phyloP scores from a whole-genome alignment of 495 filamentous ascomycete genomes.

The Lepraria neglecta region DNA sequence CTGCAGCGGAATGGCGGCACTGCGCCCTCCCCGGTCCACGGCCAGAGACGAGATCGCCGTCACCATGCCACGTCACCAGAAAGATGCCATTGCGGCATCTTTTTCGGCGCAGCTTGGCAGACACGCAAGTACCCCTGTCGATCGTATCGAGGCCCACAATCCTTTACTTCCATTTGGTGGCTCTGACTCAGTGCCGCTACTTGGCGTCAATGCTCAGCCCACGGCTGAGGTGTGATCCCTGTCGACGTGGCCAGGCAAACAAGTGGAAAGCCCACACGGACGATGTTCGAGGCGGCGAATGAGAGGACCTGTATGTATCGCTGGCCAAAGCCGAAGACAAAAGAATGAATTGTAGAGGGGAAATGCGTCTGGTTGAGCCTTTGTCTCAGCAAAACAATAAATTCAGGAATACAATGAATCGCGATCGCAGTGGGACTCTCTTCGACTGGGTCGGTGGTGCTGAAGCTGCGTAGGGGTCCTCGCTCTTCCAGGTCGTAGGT shows the following conservation, averaged over 20 bases:
- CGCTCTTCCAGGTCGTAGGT: neutral
- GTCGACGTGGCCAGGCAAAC: too few relatives aligned
- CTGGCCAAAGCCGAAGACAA: neutral
- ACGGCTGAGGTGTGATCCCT: too few relatives aligned
- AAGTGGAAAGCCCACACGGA: neutral
- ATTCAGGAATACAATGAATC: too few relatives aligned
- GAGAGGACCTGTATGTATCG: neutral
- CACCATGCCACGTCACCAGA: neutral
- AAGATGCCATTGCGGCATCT: neutral
- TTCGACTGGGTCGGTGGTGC: neutral
- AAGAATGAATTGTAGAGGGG: slow-evolving; percentile 23
- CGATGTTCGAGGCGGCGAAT: neutral
- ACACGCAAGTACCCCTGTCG: neutral
- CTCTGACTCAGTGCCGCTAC: too few relatives aligned
- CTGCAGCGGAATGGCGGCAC: neutral
- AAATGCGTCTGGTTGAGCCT: too few relatives aligned
- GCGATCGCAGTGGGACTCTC: neutral
- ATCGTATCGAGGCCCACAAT: neutral
- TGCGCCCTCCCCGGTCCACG: neutral
- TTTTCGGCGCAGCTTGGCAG: neutral
- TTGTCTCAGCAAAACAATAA: too few relatives aligned
- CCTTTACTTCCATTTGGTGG: too few relatives aligned
- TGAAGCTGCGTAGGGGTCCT: neutral
- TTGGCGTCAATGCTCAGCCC: too few relatives aligned
- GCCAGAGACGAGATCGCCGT: slow-evolving; percentile 1